Base-by-base conservation (phyloP, 148 eudicot species). In the Talinum fruticosum region DNA sequence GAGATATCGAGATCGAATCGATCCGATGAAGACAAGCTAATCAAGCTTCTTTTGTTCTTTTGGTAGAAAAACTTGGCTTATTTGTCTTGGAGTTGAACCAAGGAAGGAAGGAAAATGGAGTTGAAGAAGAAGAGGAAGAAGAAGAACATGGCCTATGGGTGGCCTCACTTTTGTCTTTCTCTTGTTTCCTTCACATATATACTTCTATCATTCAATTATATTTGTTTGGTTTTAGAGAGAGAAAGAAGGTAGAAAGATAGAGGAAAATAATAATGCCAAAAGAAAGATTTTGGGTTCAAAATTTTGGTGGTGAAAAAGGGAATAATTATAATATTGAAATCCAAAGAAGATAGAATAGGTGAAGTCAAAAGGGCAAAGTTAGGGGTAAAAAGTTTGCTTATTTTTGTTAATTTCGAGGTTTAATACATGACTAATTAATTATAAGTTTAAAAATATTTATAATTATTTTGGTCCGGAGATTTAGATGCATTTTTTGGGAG, bases 111-210 rank as follows among this genome's bases (percentile, higher is more conserved):
- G 10, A 29, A 1, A 26, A 28, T 6, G n/a, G 62, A 23, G 45
- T 76, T 76, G 72, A 76, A 62, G 65, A 59, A 44, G 29, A 57
- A n/a, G n/a, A 19, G 18, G 57, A 19, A 51, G 57, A 51, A 51
- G n/a, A 51, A n/a, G 49, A 62, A 71, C 73, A 81, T 81, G 80
- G 45, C 29, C 36, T 47, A 66, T 81, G 83, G 79, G 73, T 79
- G 67, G 65, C 54, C 78, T 74, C 66, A 30, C 54, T 66, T 49
- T 74, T 79, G 82, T 67, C 77, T 73, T 79, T 65, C 64, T 62
- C 66, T 62, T 79, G 73, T 74, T 79, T 79, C 82, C 64, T 73
- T 79, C 54, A 18, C 64, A 64, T n/a, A 45, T 33, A 65, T 24
- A 45, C 66, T 62, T 62, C 66, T n/a, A n/a, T 26, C 71, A 71